phyloP scores from a whole-genome alignment of 768 basidiomycete species.

The Podaxis mareebaensis region DNA sequence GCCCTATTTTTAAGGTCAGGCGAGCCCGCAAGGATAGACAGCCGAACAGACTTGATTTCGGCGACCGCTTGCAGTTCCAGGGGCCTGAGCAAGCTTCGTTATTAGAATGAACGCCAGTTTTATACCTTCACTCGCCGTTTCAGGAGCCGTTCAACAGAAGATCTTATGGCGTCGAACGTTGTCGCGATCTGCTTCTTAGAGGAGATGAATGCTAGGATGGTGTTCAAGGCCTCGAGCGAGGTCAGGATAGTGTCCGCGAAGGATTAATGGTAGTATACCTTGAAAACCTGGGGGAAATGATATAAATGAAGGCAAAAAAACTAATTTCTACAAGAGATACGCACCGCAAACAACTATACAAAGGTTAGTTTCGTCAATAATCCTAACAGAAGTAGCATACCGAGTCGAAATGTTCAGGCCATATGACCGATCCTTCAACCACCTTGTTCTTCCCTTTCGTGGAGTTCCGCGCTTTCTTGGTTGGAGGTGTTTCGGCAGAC shows the following conservation, averaged over 20 bases:
- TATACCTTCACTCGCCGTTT: slow-evolving; percentile 54
- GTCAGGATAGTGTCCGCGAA: neutral
- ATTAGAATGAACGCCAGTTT: neutral
- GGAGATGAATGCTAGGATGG: slow-evolving; percentile 85
- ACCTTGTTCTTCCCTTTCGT: neutral
- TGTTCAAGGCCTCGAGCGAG: slow-evolving; percentile 71
- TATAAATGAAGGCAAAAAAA: neutral
- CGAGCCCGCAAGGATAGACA: neutral
- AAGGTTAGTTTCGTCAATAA: neutral
- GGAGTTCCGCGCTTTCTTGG: slow-evolving; percentile 8
- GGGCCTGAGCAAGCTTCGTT: slow-evolving; percentile 47
- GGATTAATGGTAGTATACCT: slow-evolving; percentile 40
- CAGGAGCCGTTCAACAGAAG: slow-evolving; percentile 78
- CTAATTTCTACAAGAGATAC: neutral
- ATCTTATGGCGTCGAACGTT: slow-evolving; percentile 73
- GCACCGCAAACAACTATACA: slow-evolving; percentile 10
- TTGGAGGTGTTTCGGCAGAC: neutral
- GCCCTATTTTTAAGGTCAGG: slow-evolving; percentile 44
- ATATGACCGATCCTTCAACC: slow-evolving; percentile 27
- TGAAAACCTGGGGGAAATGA: slow-evolving; percentile 48
- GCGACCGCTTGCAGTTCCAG: slow-evolving; percentile 77
- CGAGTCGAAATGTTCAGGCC: slow-evolving; percentile 67
- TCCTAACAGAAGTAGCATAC: slow-evolving; percentile 33
- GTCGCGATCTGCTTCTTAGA: slow-evolving; percentile 78
- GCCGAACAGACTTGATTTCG: slow-evolving; percentile 69